Evolutionary conservation across 305 asterid genomes (phyloP).

Genomic region (Galium porrigens): DNA sequence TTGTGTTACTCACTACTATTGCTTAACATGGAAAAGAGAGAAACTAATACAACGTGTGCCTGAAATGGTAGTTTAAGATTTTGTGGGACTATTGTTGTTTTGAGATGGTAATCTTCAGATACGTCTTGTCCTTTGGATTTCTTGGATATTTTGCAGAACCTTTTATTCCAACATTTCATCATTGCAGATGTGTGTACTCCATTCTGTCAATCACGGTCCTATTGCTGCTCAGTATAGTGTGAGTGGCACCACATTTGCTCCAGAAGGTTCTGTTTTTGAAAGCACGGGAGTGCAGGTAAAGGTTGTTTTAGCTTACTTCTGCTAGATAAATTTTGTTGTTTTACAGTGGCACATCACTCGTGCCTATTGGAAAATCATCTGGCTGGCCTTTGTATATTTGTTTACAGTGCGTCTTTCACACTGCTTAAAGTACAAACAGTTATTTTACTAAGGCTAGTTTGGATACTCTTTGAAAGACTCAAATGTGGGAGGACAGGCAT

Average conservation of each 20-base stretch:
- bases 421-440: neutral
- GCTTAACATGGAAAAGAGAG: neutral
- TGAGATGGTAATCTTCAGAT: neutral
- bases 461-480: neutral
- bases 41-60: neutral
- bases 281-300: conserved; percentile 53
- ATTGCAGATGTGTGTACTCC: conserved; percentile 74
- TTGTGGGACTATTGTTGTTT: neutral
- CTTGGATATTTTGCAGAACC: neutral
- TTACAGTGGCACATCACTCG: neutral
- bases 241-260: conserved; percentile 92
- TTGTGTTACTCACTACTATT: neutral
- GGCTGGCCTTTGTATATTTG: neutral
- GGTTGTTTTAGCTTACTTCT: conserved; percentile 12
- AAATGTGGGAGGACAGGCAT: neutral
- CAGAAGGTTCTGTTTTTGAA: conserved; percentile 77
- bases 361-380: neutral
- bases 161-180: conserved; percentile 1
- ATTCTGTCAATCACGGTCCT: conserved; percentile 51
- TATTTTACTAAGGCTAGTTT: neutral
- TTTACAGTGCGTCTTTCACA: neutral
- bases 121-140: conserved; percentile 1
- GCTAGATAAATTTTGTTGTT: neutral
- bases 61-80: neutral
- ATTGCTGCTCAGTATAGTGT: conserved; percentile 56